These are phyloP conservation scores for Leccinum aurantiacum DNA, from an alignment of 768 basidiomycete species.

Conservation along the genomic window DNA sequence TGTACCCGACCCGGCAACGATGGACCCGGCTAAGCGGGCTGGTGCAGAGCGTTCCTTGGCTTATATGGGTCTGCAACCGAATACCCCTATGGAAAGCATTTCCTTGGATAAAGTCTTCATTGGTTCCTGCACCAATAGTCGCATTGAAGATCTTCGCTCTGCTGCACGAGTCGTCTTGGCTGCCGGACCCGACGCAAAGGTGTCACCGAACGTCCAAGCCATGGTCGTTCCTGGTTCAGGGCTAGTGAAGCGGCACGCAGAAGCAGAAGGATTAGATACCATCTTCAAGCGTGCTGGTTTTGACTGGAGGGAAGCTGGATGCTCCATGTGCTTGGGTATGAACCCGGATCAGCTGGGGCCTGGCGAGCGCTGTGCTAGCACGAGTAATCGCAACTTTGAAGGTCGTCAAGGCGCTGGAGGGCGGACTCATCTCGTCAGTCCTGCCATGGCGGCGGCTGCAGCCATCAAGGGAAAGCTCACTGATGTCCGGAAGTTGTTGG, in stretches of 20 bases:
- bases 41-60: constrained; percentile 73
- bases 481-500: constrained; percentile 78
- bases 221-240: constrained; percentile 95
- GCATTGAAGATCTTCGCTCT: constrained; percentile 86
- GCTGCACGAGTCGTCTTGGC: constrained; percentile 78
- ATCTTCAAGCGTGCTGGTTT: constrained; percentile 90
- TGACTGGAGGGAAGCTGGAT: constrained; percentile 94
- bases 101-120: constrained; percentile 88
- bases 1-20: constrained; percentile 75
- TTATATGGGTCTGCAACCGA: constrained; percentile 85
- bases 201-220: constrained; percentile 72
- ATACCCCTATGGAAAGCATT: constrained; percentile 78
- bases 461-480: constrained; percentile 83
- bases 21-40: constrained; percentile 62
- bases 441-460: constrained; percentile 92
- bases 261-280: constrained; percentile 82
- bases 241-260: constrained; percentile 86
- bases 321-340: constrained; percentile 97
- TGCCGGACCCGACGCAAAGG: constrained; percentile 70
- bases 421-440: constrained; percentile 84
- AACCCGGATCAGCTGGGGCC: constrained; percentile 89
- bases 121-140: constrained; percentile 92
- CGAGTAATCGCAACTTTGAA: constrained; percentile 93
- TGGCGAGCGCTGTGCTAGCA: constrained; percentile 84
- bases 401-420: constrained; percentile 87